phyloP scores from a whole-genome alignment of 1,284 basidiomycete species.

The Malassezia sympodialis region DNA sequence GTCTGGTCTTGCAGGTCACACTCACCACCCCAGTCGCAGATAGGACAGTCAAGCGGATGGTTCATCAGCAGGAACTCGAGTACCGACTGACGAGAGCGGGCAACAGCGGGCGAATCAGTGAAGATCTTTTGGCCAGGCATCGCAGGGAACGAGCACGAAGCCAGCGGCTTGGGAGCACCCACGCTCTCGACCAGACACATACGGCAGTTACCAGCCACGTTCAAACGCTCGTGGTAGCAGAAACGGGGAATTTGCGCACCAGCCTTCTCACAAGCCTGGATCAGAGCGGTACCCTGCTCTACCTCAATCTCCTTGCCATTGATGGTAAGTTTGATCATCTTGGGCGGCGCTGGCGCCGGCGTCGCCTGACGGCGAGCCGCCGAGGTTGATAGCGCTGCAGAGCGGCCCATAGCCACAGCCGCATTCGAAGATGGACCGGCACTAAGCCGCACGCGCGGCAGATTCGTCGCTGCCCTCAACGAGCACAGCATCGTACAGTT shows the following conservation, averaged over 20 bases:
- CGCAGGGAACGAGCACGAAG: conserved; percentile 79
- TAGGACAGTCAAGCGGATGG: conserved; percentile 94
- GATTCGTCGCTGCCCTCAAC: conserved; percentile 8
- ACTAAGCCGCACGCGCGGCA: conserved; percentile 9
- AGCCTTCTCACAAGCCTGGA: conserved; percentile 70
- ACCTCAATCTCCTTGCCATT: conserved; percentile 48
- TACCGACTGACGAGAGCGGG: conserved; percentile 80
- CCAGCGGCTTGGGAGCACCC: conserved; percentile 77
- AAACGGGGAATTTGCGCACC: conserved; percentile 55
- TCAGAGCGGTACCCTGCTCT: conserved; percentile 56
- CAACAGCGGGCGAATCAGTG: conserved; percentile 87
- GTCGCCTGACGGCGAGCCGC: conserved; percentile 29
- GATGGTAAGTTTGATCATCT: conserved; percentile 47
- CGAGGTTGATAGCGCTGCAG: conserved; percentile 29
- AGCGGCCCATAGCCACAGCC: conserved; percentile 5
- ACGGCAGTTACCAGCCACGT: conserved; percentile 46
- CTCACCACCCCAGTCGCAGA: conserved; percentile 74
- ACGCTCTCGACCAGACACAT: conserved; percentile 89
- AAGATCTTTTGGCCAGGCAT: conserved; percentile 94
- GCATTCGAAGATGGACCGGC: conserved; percentile 1
- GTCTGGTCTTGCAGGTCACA: conserved; percentile 99
- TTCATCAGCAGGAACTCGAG: conserved; percentile 98
- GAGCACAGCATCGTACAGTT: conserved; percentile 18
- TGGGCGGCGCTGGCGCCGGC: conserved; percentile 35
- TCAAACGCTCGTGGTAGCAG: conserved; percentile 77